phyloP scores from a whole-genome alignment of 371 early-diverging fungal species.

The Catenaria anguillulae region DNA sequence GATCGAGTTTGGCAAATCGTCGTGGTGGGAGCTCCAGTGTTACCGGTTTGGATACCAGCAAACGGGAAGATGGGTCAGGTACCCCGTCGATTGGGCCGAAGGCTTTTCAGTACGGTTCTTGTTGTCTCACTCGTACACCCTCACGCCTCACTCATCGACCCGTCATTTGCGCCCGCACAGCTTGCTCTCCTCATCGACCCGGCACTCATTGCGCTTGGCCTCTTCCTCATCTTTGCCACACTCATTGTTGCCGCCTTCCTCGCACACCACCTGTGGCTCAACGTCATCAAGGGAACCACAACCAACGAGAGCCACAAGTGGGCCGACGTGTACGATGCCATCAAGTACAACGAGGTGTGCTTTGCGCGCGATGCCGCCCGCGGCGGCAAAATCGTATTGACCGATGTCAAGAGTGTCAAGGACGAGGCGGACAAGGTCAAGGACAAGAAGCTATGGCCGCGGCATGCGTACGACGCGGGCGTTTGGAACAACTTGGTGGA shows the following conservation, averaged over 20 bases:
- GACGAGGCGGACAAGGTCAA: too few species aligned
- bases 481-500: too few species aligned
- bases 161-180: too few species aligned
- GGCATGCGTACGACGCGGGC: too few species aligned
- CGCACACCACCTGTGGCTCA: conserved; percentile 40
- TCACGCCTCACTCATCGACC: too few species aligned
- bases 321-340: conserved; percentile 49
- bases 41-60: not conserved
- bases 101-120: conserved; percentile 8
- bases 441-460: too few species aligned
- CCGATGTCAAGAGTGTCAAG: too few species aligned
- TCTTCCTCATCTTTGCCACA: conserved; percentile 41
- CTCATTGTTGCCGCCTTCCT: conserved; percentile 43
- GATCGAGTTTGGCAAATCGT: not conserved
- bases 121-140: not conserved
- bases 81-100: not conserved
- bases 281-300: conserved; percentile 47
- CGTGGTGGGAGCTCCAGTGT: not conserved
- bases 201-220: conserved; percentile 40
- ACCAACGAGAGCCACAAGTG: conserved; percentile 64
- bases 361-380: not conserved
- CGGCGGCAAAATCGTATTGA: too few species aligned
- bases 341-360: conserved; percentile 37
- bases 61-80: not conserved
- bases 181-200: conserved; percentile 42